phyloP scores from a whole-genome alignment of 768 basidiomycete genomes.

The Crepidotus variabilis region DNA sequence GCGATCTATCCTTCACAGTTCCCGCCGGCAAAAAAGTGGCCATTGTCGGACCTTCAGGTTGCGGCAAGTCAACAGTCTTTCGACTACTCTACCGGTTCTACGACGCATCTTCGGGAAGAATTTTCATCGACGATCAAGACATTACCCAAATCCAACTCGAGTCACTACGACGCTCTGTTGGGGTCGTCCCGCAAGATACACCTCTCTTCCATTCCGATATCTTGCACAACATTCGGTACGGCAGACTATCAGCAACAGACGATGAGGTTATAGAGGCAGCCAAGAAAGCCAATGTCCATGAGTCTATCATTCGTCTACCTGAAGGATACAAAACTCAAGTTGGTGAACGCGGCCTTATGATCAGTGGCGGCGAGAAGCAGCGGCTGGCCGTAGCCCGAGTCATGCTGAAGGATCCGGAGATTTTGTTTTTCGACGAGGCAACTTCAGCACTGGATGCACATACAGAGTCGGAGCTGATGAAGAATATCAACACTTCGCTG shows the following conservation, averaged over 20 bases:
- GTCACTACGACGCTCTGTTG: conserved; percentile 71
- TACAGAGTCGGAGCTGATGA: conserved; percentile 94
- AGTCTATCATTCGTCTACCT: conserved; percentile 74
- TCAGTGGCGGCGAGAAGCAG: conserved; percentile 98
- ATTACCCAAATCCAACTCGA: conserved; percentile 68
- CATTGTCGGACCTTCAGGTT: conserved; percentile 95
- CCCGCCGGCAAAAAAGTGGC: conserved; percentile 97
- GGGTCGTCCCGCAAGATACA: conserved; percentile 97
- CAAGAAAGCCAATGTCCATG: conserved; percentile 81
- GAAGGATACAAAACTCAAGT: conserved; percentile 89
- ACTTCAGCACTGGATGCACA: conserved; percentile 95
- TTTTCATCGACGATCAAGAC: conserved; percentile 86
- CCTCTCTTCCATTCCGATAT: conserved; percentile 96
- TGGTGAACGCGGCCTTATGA: conserved; percentile 96
- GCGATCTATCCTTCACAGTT: conserved; percentile 80
- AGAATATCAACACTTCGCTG: conserved; percentile 81
- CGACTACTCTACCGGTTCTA: conserved; percentile 95
- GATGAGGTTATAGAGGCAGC: conserved; percentile 86
- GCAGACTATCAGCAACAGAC: conserved; percentile 80
- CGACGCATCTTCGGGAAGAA: conserved; percentile 75
- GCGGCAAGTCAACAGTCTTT: conserved; percentile 96
- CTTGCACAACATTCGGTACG: conserved; percentile 94
- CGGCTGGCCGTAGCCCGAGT: conserved; percentile 90
- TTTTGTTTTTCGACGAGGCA: conserved; percentile 99
- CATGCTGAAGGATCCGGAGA: conserved; percentile 90